Percentiles rank a stretch among this genome's conserved stretches.
These are phyloP conservation scores for Chenopodium formosanum DNA, from an alignment of 148 eudicot species.

Conservation along the genomic window DNA sequence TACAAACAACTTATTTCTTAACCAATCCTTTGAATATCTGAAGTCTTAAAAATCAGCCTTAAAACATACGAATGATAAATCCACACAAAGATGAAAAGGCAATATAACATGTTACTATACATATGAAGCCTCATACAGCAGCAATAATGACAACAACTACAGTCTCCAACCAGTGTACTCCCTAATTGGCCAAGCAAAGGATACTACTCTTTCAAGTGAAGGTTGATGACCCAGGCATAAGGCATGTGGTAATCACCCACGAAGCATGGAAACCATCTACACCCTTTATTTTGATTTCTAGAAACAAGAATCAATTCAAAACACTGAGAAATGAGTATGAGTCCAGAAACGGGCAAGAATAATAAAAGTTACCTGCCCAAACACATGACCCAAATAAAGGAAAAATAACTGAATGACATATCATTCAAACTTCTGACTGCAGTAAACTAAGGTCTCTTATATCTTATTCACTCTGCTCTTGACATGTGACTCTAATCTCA, in stretches of 20 bases:
- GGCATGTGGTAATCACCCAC: neutral
- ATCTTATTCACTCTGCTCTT: neutral
- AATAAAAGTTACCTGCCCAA: neutral
- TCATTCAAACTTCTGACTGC: neutral
- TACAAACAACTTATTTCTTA: neutral
- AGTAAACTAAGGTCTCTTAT: neutral
- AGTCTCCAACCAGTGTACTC: neutral
- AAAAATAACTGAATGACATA: neutral
- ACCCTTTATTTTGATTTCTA: neutral
- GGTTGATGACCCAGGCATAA: too few species aligned
- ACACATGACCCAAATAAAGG: neutral
- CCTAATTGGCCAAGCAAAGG: neutral
- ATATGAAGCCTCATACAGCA: neutral
- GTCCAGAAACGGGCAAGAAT: neutral
- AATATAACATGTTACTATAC: neutral
- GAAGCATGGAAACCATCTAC: neutral
- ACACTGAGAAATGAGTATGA: neutral
- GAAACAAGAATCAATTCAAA: neutral
- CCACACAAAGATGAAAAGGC: neutral
- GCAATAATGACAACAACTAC: neutral
- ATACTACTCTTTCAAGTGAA: too few species aligned
- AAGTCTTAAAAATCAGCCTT: neutral
- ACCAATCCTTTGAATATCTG: neutral
- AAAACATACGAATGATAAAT: neutral
- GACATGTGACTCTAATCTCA: neutral